These are phyloP conservation scores for Verticillium tricorpus DNA, from an alignment of 2,329 filamentous ascomycete genomes.

Conservation along the genomic window DNA sequence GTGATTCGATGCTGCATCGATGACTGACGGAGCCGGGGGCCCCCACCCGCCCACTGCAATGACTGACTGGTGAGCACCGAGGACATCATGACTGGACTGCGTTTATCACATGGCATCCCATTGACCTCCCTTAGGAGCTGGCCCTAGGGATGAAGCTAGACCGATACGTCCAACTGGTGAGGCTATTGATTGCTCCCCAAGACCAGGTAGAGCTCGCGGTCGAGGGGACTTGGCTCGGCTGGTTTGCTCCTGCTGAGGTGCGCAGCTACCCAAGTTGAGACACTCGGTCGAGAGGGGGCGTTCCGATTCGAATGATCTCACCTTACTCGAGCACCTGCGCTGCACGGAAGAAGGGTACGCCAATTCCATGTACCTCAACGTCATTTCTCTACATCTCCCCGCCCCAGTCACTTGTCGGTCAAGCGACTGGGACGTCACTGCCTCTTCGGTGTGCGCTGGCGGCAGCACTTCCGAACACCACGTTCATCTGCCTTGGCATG, in stretches of 20 bases:
- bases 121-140: neutral
- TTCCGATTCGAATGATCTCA: neutral
- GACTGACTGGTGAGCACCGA: neutral
- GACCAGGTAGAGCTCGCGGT: neutral
- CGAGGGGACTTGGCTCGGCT: neutral
- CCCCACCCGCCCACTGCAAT: neutral
- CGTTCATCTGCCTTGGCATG: neutral
- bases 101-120: neutral
- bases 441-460: neutral
- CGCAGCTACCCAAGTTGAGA: neutral
- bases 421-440: neutral
- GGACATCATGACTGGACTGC: neutral
- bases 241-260: too few relatives aligned
- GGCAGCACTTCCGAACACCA: neutral
- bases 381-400: neutral
- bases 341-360: neutral
- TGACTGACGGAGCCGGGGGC: neutral
- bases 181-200: neutral
- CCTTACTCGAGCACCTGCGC: neutral
- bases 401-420: neutral
- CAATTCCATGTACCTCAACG: neutral
- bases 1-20: neutral
- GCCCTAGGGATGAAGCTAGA: neutral
- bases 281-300: neutral
- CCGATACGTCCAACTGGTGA: neutral